Evolutionary conservation across 169 alveolate genomes (phyloP), one percentile per base, ranked within the genome.

Genomic region (Cryptosporidium meleagridis): DNA sequence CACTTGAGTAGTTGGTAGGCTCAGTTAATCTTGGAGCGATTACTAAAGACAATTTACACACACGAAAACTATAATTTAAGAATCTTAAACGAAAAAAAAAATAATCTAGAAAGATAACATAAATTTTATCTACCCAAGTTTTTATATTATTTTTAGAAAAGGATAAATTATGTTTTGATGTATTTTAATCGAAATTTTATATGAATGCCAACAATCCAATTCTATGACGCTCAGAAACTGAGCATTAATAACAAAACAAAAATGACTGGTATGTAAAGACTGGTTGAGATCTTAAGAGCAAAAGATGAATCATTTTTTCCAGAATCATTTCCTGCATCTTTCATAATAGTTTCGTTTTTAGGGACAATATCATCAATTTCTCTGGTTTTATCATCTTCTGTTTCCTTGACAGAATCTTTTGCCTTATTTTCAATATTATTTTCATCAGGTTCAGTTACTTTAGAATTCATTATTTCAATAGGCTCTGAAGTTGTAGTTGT

Each of bases 331-430:
- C 65, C 86, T 23, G 29, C 70, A 55, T 73, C 86, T 58, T 73
- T 73, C 62, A 73, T 59, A 18, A 73, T 31, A 12, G 86, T 73
- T 9, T n/a, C 33, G 23, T 73, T 73, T 0, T 73, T 62, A 7
- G 86, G 71, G 26, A 59, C 59, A 53, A 73, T 37, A 33, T 73
- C 71, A 31, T 73, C 86, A 4, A 26, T 69, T 23, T 73, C 53
- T 29, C 7, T 55, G 18, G 8, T 59, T 21, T 18, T 51, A 29
- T 73, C 68, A 10, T 53, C 58, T 5, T 73, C 86, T 3, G 75
- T 16, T 18, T 21, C 44, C 26, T 21, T 48, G 41, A 51, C 4
- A 48, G 86, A 58, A 14, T 5, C 6, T 37, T 67, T 44, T 62
- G 12, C 7, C 48, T 65, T 29, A 14, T 65, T n/a, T 35, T 59